phyloP scores from a whole-genome alignment of 768 basidiomycete species.

The Leccinum fibrillosum region DNA sequence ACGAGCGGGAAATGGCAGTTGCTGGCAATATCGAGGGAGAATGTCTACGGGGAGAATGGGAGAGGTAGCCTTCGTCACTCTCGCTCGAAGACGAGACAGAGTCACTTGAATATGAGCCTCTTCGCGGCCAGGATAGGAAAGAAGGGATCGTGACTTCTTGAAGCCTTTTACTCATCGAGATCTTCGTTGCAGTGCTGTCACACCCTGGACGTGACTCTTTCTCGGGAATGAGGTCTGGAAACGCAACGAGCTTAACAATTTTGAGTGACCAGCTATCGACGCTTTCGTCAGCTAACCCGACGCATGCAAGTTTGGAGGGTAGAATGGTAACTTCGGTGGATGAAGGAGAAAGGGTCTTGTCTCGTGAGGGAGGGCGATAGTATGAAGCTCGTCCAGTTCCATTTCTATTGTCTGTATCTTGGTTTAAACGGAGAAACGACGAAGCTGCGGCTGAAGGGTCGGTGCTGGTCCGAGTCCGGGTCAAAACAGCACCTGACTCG shows the following conservation, averaged over 20 bases:
- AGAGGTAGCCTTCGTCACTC: constrained; percentile 52
- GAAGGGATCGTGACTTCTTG: constrained; percentile 17
- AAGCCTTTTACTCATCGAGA: constrained; percentile 8
- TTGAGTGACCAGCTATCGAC: constrained; percentile 74
- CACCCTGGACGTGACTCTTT: constrained; percentile 10
- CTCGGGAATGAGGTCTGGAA: constrained; percentile 62
- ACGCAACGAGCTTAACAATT: constrained; percentile 74
- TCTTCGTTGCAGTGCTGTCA: background rate
- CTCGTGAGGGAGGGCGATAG: constrained; percentile 22
- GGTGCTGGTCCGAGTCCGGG: constrained; percentile 43
- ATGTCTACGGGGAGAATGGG: constrained; percentile 50
- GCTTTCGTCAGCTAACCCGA: constrained; percentile 66
- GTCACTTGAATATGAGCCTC: constrained; percentile 22
- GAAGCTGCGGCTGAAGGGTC: constrained; percentile 28
- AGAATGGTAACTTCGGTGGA: constrained; percentile 60
- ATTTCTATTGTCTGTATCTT: constrained; percentile 2
- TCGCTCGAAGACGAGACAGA: constrained; percentile 34
- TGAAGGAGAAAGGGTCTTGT: constrained; percentile 52
- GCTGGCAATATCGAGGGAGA: constrained; percentile 34
- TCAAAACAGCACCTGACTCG: constrained; percentile 45
- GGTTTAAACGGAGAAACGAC: constrained; percentile 6
- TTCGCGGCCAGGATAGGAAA: constrained; percentile 22
- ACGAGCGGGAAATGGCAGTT: constrained; percentile 38
- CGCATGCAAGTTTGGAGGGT: constrained; percentile 69
- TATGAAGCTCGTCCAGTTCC: constrained; percentile 1